phyloP scores from a whole-genome alignment of 1,139 yeast species.

The Scheffersomyces titani region DNA sequence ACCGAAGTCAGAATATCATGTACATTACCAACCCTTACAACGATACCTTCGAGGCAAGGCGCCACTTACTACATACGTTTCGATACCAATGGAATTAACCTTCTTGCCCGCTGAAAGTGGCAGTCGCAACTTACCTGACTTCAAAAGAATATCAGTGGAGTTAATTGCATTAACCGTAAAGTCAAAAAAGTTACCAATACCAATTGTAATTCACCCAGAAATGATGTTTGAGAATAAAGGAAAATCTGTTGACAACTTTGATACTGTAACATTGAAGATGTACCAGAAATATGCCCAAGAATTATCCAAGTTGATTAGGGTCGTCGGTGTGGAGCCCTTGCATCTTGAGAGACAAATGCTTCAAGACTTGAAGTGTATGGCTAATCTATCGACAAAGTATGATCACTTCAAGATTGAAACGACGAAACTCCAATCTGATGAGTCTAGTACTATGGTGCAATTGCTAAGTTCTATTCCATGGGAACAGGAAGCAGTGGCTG shows the following conservation, averaged over 20 bases:
- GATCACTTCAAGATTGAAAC: slow-evolving; percentile 20
- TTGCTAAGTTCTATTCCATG: slow-evolving; percentile 20
- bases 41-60: slow-evolving; percentile 8
- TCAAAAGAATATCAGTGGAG: slow-evolving; percentile 32
- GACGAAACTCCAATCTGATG: background rate
- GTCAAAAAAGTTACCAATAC: slow-evolving; percentile 36
- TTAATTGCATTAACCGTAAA: slow-evolving; percentile 32
- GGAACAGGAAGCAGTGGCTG: slow-evolving; percentile 18
- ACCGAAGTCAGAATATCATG: slow-evolving; percentile 28
- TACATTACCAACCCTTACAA: slow-evolving; percentile 21
- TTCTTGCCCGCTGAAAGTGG: slow-evolving; percentile 21
- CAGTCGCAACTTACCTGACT: slow-evolving; percentile 26
- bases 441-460: slow-evolving; percentile 10
- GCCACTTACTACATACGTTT: slow-evolving; percentile 14
- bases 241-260: slow-evolving; percentile 33
- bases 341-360: slow-evolving; percentile 27
- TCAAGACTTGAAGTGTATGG: slow-evolving; percentile 34
- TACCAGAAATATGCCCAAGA: slow-evolving; percentile 37
- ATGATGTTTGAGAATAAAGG: slow-evolving; percentile 37
- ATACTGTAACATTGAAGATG: slow-evolving; percentile 28
- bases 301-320: slow-evolving; percentile 26
- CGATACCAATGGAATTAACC: slow-evolving; percentile 30
- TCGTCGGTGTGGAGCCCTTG: slow-evolving; percentile 23
- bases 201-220: slow-evolving; percentile 37
- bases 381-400: slow-evolving; percentile 31